Conservation (phyloP, 257 asterid genomes). For the Scutellaria baicalensis region DNA sequence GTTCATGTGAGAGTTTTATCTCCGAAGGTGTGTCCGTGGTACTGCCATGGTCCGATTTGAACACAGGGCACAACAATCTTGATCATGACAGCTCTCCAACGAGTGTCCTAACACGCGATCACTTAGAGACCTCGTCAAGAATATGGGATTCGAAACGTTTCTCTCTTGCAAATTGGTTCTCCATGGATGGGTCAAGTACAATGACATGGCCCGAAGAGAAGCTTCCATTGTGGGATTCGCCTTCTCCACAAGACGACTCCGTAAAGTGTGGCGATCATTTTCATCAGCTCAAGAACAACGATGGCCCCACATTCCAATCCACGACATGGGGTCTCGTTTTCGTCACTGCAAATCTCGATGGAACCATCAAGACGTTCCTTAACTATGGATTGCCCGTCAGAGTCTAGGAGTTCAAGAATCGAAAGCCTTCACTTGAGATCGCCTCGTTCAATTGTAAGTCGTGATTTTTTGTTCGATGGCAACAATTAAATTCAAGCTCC, state of each 20-base stretch:
- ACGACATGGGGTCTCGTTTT: constrained; percentile 66
- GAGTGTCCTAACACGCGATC: constrained; percentile 1
- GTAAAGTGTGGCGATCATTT: not conserved
- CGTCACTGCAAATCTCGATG: constrained; percentile 59
- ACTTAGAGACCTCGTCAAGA: constrained; percentile 9
- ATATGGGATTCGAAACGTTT: constrained; percentile 42
- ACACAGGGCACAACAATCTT: not conserved
- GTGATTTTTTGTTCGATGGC: no score
- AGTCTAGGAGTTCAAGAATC: constrained; percentile 12
- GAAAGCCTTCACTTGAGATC: no score
- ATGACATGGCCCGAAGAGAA: constrained; percentile 88
- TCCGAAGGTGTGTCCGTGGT: constrained; percentile 47
- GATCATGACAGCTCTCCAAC: not conserved
- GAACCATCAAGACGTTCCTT: constrained; percentile 73
- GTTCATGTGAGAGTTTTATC: constrained; percentile 66
- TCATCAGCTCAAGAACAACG: constrained; percentile 1
- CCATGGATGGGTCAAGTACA: constrained; percentile 38
- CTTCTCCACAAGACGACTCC: constrained; percentile 11
- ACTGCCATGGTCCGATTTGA: constrained; percentile 49
- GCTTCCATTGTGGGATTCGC: constrained; percentile 43
- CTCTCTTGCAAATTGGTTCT: constrained; percentile 65
- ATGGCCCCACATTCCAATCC: constrained; percentile 7
- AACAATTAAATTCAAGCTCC: no score
- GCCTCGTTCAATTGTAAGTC: no score
- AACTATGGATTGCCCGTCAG: constrained; percentile 65